A percentile compares a stretch with the other conserved stretches of the same genome.
phyloP scores from a whole-genome alignment of 176 grass and related monocot genomes.

The Luzula sylvatica region DNA sequence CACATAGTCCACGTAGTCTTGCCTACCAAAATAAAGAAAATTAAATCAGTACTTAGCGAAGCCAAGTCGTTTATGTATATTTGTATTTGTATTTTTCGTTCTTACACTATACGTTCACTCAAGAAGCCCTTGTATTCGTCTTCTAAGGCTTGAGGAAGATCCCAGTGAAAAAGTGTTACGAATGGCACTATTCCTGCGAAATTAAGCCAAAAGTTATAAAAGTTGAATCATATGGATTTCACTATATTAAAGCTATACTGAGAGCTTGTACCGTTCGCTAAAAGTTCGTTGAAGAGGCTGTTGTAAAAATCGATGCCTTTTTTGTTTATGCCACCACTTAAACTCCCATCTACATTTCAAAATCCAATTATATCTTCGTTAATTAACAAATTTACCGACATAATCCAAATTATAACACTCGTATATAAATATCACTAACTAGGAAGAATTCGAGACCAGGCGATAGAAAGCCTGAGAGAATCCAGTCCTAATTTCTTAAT shows the following conservation, averaged over 20 bases:
- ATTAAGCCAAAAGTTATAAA: neutral
- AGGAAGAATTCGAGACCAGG: conserved; percentile 16
- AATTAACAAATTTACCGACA: neutral
- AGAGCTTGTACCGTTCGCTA: conserved; percentile 30
- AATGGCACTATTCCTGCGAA: conserved; percentile 53
- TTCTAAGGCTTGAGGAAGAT: conserved; percentile 52
- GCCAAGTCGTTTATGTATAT: neutral
- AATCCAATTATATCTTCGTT: neutral
- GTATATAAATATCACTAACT: conserved; percentile 12
- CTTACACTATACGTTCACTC: conserved; percentile 44
- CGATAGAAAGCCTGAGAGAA: conserved; percentile 17
- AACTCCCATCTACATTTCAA: conserved; percentile 31
- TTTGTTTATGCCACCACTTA: conserved; percentile 56
- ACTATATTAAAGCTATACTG: neutral
- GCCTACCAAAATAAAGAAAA: conserved; percentile 24
- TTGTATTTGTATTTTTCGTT: neutral
- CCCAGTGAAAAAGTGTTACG: conserved; percentile 74
- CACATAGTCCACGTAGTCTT: conserved; percentile 48
- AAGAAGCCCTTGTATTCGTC: conserved; percentile 61
- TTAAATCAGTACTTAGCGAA: neutral
- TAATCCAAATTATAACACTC: neutral
- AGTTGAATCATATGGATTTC: neutral
- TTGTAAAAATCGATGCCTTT: conserved; percentile 64
- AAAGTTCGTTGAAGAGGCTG: conserved; percentile 46
- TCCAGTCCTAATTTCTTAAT: conserved; percentile 6